These are phyloP conservation scores for Solanum appendiculatum DNA, from an alignment of 257 asterid genomes.

Conservation along the genomic window DNA sequence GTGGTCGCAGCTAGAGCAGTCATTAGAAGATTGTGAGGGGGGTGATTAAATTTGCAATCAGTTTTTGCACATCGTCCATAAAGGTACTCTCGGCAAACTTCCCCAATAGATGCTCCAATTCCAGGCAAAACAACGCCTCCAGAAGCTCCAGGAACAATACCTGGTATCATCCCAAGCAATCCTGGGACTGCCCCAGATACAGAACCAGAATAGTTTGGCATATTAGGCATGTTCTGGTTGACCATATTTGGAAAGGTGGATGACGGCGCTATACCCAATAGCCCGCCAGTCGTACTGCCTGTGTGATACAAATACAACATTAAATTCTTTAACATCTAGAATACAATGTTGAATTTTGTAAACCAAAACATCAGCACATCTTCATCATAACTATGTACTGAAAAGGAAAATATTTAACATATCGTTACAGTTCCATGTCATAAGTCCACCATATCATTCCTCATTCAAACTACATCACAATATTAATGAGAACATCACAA, in stretches of 20 bases:
- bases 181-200: slow-evolving; percentile 93
- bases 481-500: not conserved
- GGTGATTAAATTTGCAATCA: slow-evolving; percentile 80
- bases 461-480: not conserved
- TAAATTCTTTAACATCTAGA: not conserved
- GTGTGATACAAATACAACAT: slow-evolving; percentile 10
- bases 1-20: slow-evolving; percentile 75
- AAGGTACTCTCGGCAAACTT: slow-evolving; percentile 85
- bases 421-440: not conserved
- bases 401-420: not conserved
- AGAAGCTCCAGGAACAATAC: slow-evolving; percentile 77
- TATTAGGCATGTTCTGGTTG: slow-evolving; percentile 97
- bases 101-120: slow-evolving; percentile 83
- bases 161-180: slow-evolving; percentile 94
- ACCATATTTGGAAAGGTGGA: slow-evolving; percentile 67
- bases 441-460: not conserved
- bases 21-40: slow-evolving; percentile 83
- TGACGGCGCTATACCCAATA: slow-evolving; percentile 71
- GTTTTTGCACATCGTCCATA: slow-evolving; percentile 74
- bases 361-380: not conserved
- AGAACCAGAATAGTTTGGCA: slow-evolving; percentile 95
- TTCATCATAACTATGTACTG: not conserved
- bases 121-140: slow-evolving; percentile 96
- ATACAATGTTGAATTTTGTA: not conserved
- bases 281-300: slow-evolving; percentile 83